A percentile compares a stretch with the other conserved stretches of the same genome.
These are phyloP conservation scores for Cladophialophora chaetospira DNA, from an alignment of 2,329 filamentous ascomycete species.

Conservation along the genomic window DNA sequence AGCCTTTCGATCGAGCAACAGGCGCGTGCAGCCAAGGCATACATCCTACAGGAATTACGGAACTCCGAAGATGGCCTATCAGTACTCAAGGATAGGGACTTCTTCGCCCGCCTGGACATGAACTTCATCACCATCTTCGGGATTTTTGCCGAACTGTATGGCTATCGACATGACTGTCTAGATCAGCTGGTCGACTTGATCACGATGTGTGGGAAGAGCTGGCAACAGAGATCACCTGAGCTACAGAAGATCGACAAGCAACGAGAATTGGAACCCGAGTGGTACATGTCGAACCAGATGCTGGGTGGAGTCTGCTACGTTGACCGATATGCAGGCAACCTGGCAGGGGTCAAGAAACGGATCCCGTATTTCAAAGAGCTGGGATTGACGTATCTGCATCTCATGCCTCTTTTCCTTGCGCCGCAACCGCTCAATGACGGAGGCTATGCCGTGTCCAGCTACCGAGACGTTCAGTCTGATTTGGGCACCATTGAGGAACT, in stretches of 20 bases:
- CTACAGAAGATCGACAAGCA: constrained; percentile 26
- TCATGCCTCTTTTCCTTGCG: constrained; percentile 31
- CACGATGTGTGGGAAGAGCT: constrained; percentile 30
- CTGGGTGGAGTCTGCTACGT: constrained; percentile 33
- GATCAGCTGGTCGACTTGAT: constrained; percentile 32
- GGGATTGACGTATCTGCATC: constrained; percentile 31
- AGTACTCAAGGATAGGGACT: constrained; percentile 28
- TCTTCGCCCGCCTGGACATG: constrained; percentile 25
- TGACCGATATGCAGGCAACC: constrained; percentile 29
- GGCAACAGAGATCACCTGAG: constrained; percentile 26
- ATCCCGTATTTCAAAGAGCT: constrained; percentile 33
- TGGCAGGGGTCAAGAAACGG: constrained; percentile 27
- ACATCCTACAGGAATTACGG: constrained; percentile 30
- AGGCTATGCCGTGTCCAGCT: constrained; percentile 32
- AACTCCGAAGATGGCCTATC: constrained; percentile 24
- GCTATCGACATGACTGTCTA: constrained; percentile 31
- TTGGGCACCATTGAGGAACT: constrained; percentile 29
- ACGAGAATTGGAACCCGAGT: constrained; percentile 29
- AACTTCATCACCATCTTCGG: constrained; percentile 33
- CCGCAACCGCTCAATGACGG: constrained; percentile 31
- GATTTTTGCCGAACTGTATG: constrained; percentile 32
- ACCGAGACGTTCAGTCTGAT: constrained; percentile 29
- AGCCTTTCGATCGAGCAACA: constrained; percentile 31
- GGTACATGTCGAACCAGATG: constrained; percentile 33
- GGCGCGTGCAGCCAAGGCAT: constrained; percentile 30